A percentile compares a stretch with the other conserved stretches of the same genome.
Evolutionary conservation across 176 grass and related monocot genomes (phyloP).

Genomic region (Triticum urartu): DNA sequence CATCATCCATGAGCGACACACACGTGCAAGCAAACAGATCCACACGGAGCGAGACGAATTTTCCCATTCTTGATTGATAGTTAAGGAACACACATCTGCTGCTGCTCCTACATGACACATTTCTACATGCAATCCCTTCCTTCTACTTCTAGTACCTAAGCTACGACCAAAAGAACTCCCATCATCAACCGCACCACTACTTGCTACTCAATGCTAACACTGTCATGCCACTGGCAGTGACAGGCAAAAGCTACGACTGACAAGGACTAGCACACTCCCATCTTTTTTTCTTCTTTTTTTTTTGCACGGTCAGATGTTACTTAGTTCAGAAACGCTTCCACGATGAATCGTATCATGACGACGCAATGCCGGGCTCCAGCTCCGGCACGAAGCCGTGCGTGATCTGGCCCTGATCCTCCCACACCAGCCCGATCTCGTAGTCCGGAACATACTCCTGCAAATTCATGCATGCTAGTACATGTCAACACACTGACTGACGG

Average conservation of each 20-base stretch:
- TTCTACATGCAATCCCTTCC: neutral
- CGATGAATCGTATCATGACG: constrained; percentile 29
- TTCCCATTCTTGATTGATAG: neutral
- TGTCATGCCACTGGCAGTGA: neutral
- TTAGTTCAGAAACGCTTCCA: constrained; percentile 23
- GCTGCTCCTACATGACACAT: neutral
- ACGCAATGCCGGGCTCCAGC: constrained; percentile 54
- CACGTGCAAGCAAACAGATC: neutral
- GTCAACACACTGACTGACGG: too few species aligned
- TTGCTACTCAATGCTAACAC: neutral
- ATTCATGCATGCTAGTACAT: neutral
- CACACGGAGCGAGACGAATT: neutral
- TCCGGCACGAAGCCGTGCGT: constrained; percentile 42
- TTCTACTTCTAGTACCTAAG: neutral
- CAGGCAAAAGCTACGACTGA: constrained; percentile 31
- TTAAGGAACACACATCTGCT: neutral
- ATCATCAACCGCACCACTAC: neutral
- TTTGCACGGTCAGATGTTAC: constrained; percentile 30
- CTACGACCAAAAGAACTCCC: constrained; percentile 27
- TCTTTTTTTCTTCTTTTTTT: neutral
- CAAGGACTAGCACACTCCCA: neutral
- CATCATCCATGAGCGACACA: neutral
- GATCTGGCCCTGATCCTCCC: constrained; percentile 73
- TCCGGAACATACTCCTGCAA: constrained; percentile 64
- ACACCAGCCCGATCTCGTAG: constrained; percentile 72